Evolutionary conservation across 2,329 filamentous ascomycete genomes (phyloP).

Genomic region (Colletotrichum sp.): DNA sequence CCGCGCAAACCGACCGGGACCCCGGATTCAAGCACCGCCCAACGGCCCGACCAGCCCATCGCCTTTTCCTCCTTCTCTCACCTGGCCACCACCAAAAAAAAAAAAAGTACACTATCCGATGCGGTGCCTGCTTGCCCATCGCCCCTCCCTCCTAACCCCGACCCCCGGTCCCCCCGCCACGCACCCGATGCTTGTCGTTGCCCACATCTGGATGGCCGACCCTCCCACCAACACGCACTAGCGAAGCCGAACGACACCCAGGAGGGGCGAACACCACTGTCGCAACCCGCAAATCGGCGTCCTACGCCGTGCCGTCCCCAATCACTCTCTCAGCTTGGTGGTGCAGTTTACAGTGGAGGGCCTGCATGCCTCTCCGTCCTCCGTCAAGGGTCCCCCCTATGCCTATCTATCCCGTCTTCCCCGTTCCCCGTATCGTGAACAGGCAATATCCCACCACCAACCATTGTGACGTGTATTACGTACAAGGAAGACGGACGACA

Average conservation of each 20-base stretch:
- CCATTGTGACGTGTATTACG: constrained; percentile 3
- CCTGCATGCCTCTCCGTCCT: background rate
- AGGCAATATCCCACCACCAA: constrained; percentile 10
- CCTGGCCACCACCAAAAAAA: background rate
- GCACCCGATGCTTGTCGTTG: background rate
- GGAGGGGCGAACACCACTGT: background rate
- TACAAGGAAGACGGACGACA: constrained; percentile 10
- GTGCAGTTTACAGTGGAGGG: background rate
- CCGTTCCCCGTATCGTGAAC: background rate
- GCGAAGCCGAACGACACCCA: background rate
- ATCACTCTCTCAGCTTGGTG: background rate
- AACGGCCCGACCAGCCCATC: background rate
- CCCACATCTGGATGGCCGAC: background rate
- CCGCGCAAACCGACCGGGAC: background rate
- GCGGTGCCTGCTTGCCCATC: background rate
- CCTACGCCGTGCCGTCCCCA: background rate
- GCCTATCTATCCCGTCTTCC: background rate
- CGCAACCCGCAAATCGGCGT: background rate
- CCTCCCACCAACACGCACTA: background rate
- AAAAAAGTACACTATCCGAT: background rate
- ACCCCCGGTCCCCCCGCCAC: background rate
- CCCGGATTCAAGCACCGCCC: background rate
- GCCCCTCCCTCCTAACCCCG: background rate
- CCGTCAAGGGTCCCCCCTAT: background rate
- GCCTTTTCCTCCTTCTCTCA: background rate